Evolutionary conservation across 306 rosid species (phyloP), one percentile per base, ranked within the genome.

Genomic region (Coriaria nepalensis): DNA sequence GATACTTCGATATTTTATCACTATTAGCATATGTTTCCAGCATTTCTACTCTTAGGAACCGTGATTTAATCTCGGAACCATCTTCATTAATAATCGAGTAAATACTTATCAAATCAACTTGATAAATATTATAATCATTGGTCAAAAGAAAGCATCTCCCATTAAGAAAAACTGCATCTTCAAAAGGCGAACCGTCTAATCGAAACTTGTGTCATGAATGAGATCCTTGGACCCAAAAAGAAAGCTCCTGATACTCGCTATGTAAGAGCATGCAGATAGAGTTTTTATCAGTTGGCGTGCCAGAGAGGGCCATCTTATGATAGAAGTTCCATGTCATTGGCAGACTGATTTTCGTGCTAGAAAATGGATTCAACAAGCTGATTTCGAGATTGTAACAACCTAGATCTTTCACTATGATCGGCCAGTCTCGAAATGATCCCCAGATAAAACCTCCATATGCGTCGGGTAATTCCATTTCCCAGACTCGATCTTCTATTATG

Each of bases 401-500:
- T 37, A 72, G 13, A 45, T 58, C 59, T 14, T 57, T 64, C 10
- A 69, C 80, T 49, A 81, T 10, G 45, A 81, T 66, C 56, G 77
- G 47, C 92, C 92, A 81, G 34, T 78, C 79, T n/a, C 37, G 61
- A 51, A 64, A 72, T 43, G 83, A 81, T 11, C 93, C 93, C 93
- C 93, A 81, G 40, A 68, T 66, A 53, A 67, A 75, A 55, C 53
- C 71, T 47, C 74, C 80, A 42, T 2, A 5, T 10, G 68, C 76
- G 59, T 68, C 63, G 0, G 75, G 46, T 34, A 77, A 56, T 51
- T 64, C 61, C 56, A 77, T 60, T 42, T 77, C 82, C 85, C 76
- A 81, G 47, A 68, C 69, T 49, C 61, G 77, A 12, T 65, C 63
- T 42, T 81, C 82, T 20, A 81, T 32, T 53, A 78, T 47, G 54